A percentile compares a stretch with the other conserved stretches of the same genome.
Evolutionary conservation across 75 land plant species (phyloP).

Genomic region (Ceratopteris richardii): DNA sequence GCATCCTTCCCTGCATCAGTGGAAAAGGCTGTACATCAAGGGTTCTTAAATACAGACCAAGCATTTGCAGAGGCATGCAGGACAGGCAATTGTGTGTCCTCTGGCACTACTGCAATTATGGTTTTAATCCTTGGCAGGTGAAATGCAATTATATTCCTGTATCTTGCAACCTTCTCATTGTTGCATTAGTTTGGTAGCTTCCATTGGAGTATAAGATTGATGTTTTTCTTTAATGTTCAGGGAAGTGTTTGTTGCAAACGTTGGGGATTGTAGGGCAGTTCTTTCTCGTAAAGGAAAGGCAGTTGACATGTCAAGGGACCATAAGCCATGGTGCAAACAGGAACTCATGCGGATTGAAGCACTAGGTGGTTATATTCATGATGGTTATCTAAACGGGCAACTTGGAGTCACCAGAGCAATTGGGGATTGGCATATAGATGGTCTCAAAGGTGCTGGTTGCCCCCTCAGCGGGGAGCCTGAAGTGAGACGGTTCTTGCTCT

Average conservation of each 20-base stretch:
- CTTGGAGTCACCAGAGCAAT: conserved; percentile 81
- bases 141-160: too few relatives aligned
- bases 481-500: conserved; percentile 37
- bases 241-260: conserved; percentile 54
- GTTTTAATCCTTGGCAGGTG: conserved; percentile 60
- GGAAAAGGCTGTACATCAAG: conserved; percentile 53
- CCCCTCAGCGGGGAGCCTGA: conserved; percentile 87
- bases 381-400: conserved; percentile 87
- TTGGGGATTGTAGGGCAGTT: conserved; percentile 60
- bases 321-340: conserved; percentile 25
- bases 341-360: conserved; percentile 47
- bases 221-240: conserved; percentile 13
- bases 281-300: conserved; percentile 44
- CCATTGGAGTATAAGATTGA: not conserved
- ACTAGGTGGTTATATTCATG: conserved; percentile 45
- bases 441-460: conserved; percentile 53
- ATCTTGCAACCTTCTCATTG: not conserved
- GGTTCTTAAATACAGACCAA: conserved; percentile 52
- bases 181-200: not conserved
- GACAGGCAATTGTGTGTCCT: conserved; percentile 32
- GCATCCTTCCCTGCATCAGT: conserved; percentile 42
- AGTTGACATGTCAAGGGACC: conserved; percentile 52
- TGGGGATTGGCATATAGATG: conserved; percentile 94
- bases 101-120: conserved; percentile 72
- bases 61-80: conserved; percentile 60